A percentile compares a stretch with the other conserved stretches of the same genome.
phyloP scores from a whole-genome alignment of 2,329 filamentous ascomycete species.

The Alternaria sp. region DNA sequence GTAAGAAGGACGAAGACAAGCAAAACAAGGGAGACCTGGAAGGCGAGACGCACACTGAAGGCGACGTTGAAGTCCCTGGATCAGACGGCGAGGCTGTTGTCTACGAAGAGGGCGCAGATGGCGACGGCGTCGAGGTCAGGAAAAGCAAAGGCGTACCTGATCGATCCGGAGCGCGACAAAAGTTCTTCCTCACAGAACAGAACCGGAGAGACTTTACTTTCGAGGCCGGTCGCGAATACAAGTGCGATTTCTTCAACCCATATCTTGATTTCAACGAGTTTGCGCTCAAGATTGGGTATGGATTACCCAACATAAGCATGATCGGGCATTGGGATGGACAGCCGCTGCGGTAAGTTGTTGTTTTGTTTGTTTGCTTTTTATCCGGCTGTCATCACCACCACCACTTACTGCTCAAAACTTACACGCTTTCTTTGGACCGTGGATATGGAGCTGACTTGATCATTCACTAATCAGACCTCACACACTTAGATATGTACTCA shows the following conservation, averaged over 20 bases:
- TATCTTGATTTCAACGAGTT: constrained; percentile 89
- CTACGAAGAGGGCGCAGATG: constrained; percentile 62
- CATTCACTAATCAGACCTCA: constrained; percentile 69
- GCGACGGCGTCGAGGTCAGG: constrained; percentile 55
- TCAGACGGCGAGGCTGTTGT: constrained; percentile 57
- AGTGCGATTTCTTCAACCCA: constrained; percentile 84
- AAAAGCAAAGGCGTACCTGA: constrained; percentile 53
- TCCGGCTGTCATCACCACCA: neutral
- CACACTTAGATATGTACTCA: constrained; percentile 88
- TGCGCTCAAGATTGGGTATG: constrained; percentile 63
- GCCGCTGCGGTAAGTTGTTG: constrained; percentile 67
- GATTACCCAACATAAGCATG: constrained; percentile 76
- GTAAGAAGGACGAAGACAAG: constrained; percentile 27
- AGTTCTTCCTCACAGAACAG: constrained; percentile 66
- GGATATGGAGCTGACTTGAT: constrained; percentile 23
- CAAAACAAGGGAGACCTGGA: constrained; percentile 48
- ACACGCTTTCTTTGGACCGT: constrained; percentile 8
- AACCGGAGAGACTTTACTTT: constrained; percentile 67
- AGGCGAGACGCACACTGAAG: constrained; percentile 57
- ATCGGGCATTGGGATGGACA: constrained; percentile 84
- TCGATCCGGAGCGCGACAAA: constrained; percentile 60
- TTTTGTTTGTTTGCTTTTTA: neutral
- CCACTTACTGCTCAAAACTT: neutral
- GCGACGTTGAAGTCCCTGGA: constrained; percentile 55
- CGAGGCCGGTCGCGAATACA: constrained; percentile 68